Base-by-base conservation (phyloP, 441 rosid genomes). In the Bruguiera hainesii region DNA sequence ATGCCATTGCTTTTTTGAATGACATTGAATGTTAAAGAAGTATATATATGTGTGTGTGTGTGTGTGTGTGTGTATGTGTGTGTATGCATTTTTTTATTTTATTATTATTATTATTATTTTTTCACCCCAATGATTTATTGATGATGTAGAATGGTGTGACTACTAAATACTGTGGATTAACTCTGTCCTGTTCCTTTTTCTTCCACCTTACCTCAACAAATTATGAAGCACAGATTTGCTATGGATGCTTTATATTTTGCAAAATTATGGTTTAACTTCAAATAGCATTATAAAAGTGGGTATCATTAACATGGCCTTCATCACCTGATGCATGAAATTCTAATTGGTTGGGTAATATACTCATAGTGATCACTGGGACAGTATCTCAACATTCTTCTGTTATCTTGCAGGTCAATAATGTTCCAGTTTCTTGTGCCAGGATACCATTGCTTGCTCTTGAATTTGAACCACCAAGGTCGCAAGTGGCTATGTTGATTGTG, bases 391-490 rank as follows among this genome's bases (percentile, higher is more conserved):
- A 3, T 11, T 13, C 18, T 42, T 3, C 26, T 8, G 29, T 67
- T 63, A 16, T 58, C 65, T 66, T 66, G 75, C 79, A 93, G 96
- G 91, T 90, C 75, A 86, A 89, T 58, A 86, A 87, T 79, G 90
- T 90, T 71, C 79, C 89, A 58, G 97, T 93, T 73, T 81, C 89
- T 53, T 90, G 96, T 76, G 56, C 75, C 51, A 83, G 80, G 77
- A 86, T 90, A 79, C 97, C 96, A n/a, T 64, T 93, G 82, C 89
- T 81, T 75, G 91, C 89, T 66, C 85, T 93, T 64, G 89, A 88
- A 77, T 90, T 84, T 56, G 97, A 90, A 80, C 91, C 98, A 11
- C 97, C 98, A 53, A 86, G 89, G 98, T 93, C 33, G 60, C 56
- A 31, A 60, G 20, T 63, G 64, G 1, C 59, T 30, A 28, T 23